Percentiles rank a stretch among this genome's conserved stretches.
phyloP scores from a whole-genome alignment of 169 alveolate species.

The Cryptosporidium sp. region DNA sequence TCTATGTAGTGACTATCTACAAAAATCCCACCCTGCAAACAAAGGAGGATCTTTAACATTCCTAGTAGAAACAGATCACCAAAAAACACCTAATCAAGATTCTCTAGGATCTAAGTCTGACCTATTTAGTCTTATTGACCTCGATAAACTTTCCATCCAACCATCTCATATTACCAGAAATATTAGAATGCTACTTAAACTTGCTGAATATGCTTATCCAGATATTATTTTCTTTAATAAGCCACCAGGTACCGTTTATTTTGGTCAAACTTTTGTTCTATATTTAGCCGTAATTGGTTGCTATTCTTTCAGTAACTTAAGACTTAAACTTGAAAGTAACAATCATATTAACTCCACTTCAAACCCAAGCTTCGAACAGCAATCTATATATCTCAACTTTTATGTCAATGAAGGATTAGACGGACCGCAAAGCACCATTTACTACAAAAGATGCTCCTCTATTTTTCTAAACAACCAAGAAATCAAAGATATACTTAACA shows the following conservation, averaged over 20 bases:
- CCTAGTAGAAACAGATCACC: conserved; percentile 46
- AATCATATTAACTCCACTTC: too few species aligned
- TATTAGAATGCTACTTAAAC: conserved; percentile 25
- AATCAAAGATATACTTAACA: neutral
- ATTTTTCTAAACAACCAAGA: conserved; percentile 30
- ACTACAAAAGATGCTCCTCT: conserved; percentile 43
- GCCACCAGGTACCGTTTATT: conserved; percentile 42
- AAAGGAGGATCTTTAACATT: conserved; percentile 52
- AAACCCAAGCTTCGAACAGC: neutral
- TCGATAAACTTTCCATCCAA: conserved; percentile 31
- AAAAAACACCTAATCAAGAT: conserved; percentile 9
- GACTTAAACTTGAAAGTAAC: neutral
- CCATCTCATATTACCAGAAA: conserved; percentile 65
- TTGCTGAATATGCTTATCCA: conserved; percentile 32
- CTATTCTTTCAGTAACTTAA: conserved; percentile 39
- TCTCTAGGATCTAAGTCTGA: conserved; percentile 24
- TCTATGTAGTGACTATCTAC: conserved; percentile 14
- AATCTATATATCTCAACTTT: neutral
- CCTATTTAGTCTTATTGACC: conserved; percentile 7
- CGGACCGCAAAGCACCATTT: conserved; percentile 14
- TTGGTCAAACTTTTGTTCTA: conserved; percentile 43
- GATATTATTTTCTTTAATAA: conserved; percentile 28
- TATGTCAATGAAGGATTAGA: conserved; percentile 1
- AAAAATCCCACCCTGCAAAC: neutral
- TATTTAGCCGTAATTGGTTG: conserved; percentile 43